phyloP scores from a whole-genome alignment of 106 monocot genomes.

The Triglochin maritima region DNA sequence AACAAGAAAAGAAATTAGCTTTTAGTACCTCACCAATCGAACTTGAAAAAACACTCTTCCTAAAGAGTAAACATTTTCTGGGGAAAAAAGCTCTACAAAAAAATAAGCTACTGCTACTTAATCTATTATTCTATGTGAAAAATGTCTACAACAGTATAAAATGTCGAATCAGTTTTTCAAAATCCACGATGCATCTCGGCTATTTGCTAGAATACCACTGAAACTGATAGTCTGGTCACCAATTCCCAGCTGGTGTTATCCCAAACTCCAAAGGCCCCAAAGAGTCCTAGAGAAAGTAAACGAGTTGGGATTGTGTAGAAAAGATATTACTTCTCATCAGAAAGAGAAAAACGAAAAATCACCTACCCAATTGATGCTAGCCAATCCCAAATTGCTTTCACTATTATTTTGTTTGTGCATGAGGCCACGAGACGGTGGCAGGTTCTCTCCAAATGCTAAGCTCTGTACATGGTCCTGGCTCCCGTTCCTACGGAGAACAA shows the following conservation, averaged over 20 bases:
- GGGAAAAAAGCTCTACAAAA: no score
- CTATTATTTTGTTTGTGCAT: slow-evolving; percentile 4
- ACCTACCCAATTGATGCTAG: slow-evolving; percentile 77
- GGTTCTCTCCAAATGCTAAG: slow-evolving; percentile 18
- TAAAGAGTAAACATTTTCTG: no score
- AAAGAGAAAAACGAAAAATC: not conserved
- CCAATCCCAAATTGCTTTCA: slow-evolving; percentile 24
- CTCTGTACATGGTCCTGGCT: not conserved
- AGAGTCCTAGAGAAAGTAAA: slow-evolving; percentile 36
- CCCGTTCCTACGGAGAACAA: not conserved
- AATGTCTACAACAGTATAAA: no score
- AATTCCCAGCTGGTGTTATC: slow-evolving; percentile 29
- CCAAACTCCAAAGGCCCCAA: slow-evolving; percentile 67
- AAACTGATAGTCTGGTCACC: slow-evolving; percentile 39
- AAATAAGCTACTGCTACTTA: no score
- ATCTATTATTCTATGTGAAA: no score
- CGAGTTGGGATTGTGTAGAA: not conserved
- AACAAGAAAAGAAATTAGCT: no score
- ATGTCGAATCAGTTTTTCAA: no score
- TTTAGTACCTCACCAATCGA: no score
- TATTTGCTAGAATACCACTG: slow-evolving; percentile 33
- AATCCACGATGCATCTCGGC: slow-evolving; percentile 42
- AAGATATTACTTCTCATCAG: not conserved
- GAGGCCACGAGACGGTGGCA: slow-evolving; percentile 7
- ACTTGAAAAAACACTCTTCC: no score